Evolutionary conservation across 2,329 filamentous ascomycete species (phyloP), one percentile per base, ranked within the genome.

Genomic region (Sporothrix dimorphospora): DNA sequence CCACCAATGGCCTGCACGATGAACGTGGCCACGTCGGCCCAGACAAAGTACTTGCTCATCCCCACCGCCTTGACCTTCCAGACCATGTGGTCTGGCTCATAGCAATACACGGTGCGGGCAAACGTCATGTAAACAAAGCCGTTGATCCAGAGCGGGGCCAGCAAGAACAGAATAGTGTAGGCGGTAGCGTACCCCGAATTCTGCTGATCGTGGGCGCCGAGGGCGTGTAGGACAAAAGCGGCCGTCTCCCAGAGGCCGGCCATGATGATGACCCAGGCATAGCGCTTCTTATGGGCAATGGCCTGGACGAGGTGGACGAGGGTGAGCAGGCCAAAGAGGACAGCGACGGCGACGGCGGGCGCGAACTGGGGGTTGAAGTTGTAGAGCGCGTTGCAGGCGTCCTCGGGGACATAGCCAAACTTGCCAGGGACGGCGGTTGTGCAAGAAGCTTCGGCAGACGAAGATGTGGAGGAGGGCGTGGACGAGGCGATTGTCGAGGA

Each of bases 1-100:
- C 83, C 84, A 38, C 81, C 82, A 1, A 73, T 78, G 16, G 77
- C 79, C 75, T 87, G 84, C 40, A 85, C 78, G 19, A 86, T 71
- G 76, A 87, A 86, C 16, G 82, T 83, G 45, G 82, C 49, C n/a
- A 86, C 75, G 74, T 86, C 84, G 45, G 85, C 78, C 78, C 81
- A 82, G 9, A 87, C 83, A 66, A 87, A 86, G 49, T 82, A 76
- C 55, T 81, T 80, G 16, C 83, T 82, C 72, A 87, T 79, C 21
- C 78, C 78, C 34, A 78, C 74, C 1, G 79, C 80, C n/a, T 75
- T 74, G 47, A 83, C 75, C 2, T 76, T 68, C 70, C 75, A 77
- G 3, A 83, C 71, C 7, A 45, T 69, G 24, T 71, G 79, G 11
- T 80, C 78, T 0, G 82, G 82, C 30, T 83, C 77, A 72, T 78